Evolutionary conservation across 352 stramenopile genomes (phyloP), one percentile per base, ranked within the genome.

Genomic region (Phytophthora constricta): DNA sequence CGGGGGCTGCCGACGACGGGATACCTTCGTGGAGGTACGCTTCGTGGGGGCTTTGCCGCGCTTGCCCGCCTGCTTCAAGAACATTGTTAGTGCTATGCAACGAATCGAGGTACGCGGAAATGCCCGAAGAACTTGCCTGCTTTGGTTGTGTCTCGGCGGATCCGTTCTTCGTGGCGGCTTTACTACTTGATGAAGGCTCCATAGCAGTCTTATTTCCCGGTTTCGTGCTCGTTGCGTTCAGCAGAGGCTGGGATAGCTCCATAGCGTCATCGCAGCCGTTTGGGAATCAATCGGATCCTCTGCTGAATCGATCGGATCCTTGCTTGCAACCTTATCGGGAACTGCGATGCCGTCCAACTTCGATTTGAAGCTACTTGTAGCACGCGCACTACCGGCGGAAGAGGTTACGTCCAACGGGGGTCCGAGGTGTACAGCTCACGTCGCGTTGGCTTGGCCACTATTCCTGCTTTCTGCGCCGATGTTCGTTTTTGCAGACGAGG

Each of bases 401-500:
- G 1, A 25, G 13, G 11, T 22, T 1, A 19, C 22, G 20, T 16
- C 43, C 19, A 28, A 7, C 19, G 19, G 43, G 43, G 5, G 43
- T n/a, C n/a, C n/a, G 41, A n/a, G 3, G 19, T 11, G 27, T 4
- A n/a, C 34, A 41, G 48, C 27, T 22, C 26, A 4, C 25, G 49
- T 4, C 34, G 47, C 47, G 22, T 27, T 28, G 34, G 14, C 17
- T 31, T 23, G 14, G 16, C 26, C 65, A 53, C 0, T 19, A 58
- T 74, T 51, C 65, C 65, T 26, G 60, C 41, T 56, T 74, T 74
- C 37, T 77, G 70, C 16, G 65, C 65, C 25, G 47, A 53, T 23
- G 50, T 72, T 13, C 70, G 70, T 52, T 65, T 66, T 20, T 72
- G 70, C 34, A 77, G 65, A 28, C 70, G 65, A 52, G 65, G 27